Evolutionary conservation across 768 basidiomycete genomes (phyloP), one percentile per base, ranked within the genome.

Genomic region (Suillus bovinus): DNA sequence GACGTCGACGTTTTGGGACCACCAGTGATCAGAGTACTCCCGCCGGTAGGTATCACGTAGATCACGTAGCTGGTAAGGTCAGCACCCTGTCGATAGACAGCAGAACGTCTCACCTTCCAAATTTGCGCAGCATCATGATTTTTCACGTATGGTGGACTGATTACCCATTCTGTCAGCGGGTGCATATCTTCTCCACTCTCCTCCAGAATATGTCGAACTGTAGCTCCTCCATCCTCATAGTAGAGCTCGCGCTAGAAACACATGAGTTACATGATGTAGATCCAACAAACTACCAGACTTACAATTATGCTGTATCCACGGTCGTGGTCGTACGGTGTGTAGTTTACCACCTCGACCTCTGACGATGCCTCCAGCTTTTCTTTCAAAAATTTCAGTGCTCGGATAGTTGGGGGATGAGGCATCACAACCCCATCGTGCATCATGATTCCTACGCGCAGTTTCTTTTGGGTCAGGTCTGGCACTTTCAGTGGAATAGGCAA

Each of bases 341-440:
- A 83, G 36, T 73, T 71, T 14, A 77, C 63, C 56, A 81, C 72
- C 60, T 76, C 77, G 50, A 74, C 77, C 58, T 65, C 70, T 4
- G 69, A 64, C 9, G 76, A 73, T 0, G 69, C 71, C 36, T 66
- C 66, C 41, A 84, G 67, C 20, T 75, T 79, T 27, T 64, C 70
- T 63, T 75, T 79, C 8, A 70, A 66, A 20, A 74, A 61, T 27
- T 76, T 67, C 61, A 85, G 63, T 5, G 80, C 82, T 8, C 83
- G 74, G 8, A 66, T 57, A 36, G 79, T 68, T 0, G 83, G 82
- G 24, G 82, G 79, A 10, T 76, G 74, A 5, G 82, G 80, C 39
- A 69, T 61, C 1, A 78, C 77, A 3, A 76, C 65, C 3, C 67
- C 74, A 58, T 83, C 79, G 59, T 75, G 69, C 68, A 76, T 70